Percentiles rank a stretch among this genome's conserved stretches.
phyloP scores from a whole-genome alignment of 768 basidiomycete genomes.

The Russula brevipes region DNA sequence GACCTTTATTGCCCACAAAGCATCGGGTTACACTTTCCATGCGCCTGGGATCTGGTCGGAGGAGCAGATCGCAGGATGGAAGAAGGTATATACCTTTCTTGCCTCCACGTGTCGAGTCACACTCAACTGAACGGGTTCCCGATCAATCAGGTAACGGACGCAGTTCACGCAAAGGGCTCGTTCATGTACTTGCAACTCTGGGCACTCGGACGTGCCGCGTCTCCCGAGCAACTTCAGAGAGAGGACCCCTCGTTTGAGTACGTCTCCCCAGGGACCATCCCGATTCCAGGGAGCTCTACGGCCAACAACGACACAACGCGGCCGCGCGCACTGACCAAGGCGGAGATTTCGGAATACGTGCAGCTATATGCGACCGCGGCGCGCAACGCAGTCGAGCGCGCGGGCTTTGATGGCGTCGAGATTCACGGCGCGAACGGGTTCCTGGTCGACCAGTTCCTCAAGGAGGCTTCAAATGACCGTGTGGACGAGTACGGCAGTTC shows the following conservation, averaged over 20 bases:
- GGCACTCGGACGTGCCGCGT: too few relatives aligned
- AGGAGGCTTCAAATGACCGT: slow-evolving; percentile 36
- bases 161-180: slow-evolving; percentile 29
- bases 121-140: neutral
- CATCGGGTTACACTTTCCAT: slow-evolving; percentile 39
- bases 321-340: slow-evolving; percentile 26
- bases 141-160: slow-evolving; percentile 30
- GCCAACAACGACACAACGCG: neutral
- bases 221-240: slow-evolving; percentile 31
- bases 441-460: slow-evolving; percentile 41
- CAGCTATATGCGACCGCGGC: slow-evolving; percentile 15
- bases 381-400: neutral
- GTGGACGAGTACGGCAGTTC: slow-evolving; percentile 48
- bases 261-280: slow-evolving; percentile 30
- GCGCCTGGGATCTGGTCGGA: slow-evolving; percentile 33
- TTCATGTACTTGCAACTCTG: too few relatives aligned
- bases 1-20: slow-evolving; percentile 45
- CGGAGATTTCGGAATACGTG: slow-evolving; percentile 36
- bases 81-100: slow-evolving; percentile 34
- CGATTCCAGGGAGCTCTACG: neutral
- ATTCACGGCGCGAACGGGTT: slow-evolving; percentile 33
- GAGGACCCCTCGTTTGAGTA: slow-evolving; percentile 26
- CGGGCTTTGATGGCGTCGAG: slow-evolving; percentile 31
- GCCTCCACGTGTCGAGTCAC: neutral
- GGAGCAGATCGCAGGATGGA: slow-evolving; percentile 49